Conservation (phyloP, 768 basidiomycete species). For the Neoboletus magnificus region DNA sequence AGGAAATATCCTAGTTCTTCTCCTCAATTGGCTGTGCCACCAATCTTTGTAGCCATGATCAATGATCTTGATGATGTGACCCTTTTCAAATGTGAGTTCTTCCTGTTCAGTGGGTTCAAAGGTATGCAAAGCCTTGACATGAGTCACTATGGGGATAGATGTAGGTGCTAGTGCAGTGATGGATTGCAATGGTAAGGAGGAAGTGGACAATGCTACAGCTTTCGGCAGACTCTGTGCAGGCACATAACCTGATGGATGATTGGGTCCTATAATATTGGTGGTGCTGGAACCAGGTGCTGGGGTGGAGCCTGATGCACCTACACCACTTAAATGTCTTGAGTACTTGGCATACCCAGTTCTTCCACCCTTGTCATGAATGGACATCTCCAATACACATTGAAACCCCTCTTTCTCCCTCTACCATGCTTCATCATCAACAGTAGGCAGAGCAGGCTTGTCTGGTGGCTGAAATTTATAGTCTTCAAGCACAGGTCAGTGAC, state of each 20-base stretch:
- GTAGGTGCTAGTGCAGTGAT: slow-evolving; percentile 14
- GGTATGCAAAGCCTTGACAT: slow-evolving; percentile 84
- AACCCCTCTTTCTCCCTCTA: slow-evolving; percentile 92
- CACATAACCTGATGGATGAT: slow-evolving; percentile 53
- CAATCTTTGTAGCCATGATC: slow-evolving; percentile 94
- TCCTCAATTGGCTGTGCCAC: slow-evolving; percentile 93
- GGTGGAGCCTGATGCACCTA: slow-evolving; percentile 32
- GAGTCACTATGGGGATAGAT: slow-evolving; percentile 53
- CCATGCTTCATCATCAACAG: slow-evolving; percentile 75
- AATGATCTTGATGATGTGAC: slow-evolving; percentile 92
- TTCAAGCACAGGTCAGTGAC: slow-evolving; percentile 29
- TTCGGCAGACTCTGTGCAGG: slow-evolving; percentile 52
- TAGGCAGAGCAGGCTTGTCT: slow-evolving; percentile 61
- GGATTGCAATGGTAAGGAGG: slow-evolving; percentile 25
- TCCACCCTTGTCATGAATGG: slow-evolving; percentile 89
- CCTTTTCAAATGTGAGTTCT: slow-evolving; percentile 88
- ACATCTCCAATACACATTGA: slow-evolving; percentile 87
- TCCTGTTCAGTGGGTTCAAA: slow-evolving; percentile 87
- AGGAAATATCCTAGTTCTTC: slow-evolving; percentile 92
- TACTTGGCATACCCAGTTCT: slow-evolving; percentile 53
- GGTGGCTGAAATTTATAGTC: slow-evolving; percentile 70
- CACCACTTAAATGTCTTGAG: slow-evolving; percentile 36
- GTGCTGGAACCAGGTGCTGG: slow-evolving; percentile 24
- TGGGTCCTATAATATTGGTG: slow-evolving; percentile 24
- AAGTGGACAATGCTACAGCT: slow-evolving; percentile 25